Evolutionary conservation across 495 filamentous ascomycete genomes (phyloP).

Genomic region (Penicillium cinerascens): DNA sequence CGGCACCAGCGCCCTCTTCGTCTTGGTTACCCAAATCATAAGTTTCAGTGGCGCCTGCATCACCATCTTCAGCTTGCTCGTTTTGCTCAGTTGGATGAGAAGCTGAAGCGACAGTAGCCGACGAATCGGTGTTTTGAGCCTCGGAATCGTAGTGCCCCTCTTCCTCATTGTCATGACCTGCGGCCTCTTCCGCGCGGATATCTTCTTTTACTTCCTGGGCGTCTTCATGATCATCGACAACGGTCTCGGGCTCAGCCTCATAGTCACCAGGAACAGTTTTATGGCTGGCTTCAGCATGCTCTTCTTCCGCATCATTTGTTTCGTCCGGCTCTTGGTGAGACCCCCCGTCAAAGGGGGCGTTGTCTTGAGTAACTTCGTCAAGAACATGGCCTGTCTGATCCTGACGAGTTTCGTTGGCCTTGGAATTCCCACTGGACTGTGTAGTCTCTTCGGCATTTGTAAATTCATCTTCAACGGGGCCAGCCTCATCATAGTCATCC

Average conservation of each 20-base stretch:
- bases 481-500: conserved; percentile 34
- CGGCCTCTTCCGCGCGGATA: no score
- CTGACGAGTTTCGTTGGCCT: conserved; percentile 6
- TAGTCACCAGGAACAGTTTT: neutral
- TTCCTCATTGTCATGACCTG: neutral
- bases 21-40: conserved; percentile 15
- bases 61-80: conserved; percentile 13
- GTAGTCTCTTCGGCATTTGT: conserved; percentile 14
- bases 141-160: conserved; percentile 28
- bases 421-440: conserved; percentile 8
- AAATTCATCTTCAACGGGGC: conserved; percentile 12
- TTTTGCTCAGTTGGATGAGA: conserved; percentile 14
- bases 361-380: neutral
- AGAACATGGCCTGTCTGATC: neutral
- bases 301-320: conserved; percentile 1
- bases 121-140: conserved; percentile 31
- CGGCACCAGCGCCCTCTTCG: conserved; percentile 2
- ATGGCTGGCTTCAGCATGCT: conserved; percentile 1
- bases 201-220: neutral
- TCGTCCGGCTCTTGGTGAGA: conserved; percentile 7
- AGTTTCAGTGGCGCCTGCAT: conserved; percentile 2
- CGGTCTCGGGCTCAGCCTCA: neutral
- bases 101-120: conserved; percentile 25
- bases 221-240: neutral
- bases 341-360: conserved; percentile 3